Percentiles rank a stretch among this genome's conserved stretches.
phyloP scores from a whole-genome alignment of 805 yeast genomes.

The Candida montana region DNA sequence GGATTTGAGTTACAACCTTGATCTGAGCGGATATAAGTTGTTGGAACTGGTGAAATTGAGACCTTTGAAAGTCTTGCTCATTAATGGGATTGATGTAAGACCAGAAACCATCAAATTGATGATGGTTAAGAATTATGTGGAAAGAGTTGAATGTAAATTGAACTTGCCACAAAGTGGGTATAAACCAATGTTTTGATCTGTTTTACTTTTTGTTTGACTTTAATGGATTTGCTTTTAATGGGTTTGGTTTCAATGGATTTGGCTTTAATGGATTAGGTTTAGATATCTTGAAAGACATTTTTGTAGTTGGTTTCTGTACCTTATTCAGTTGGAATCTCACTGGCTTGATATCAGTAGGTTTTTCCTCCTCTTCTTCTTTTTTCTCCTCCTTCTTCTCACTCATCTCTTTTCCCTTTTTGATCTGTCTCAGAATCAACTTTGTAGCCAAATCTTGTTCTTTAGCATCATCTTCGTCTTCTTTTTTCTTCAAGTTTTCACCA shows the following conservation, averaged over 20 bases:
- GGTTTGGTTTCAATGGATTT: constrained; percentile 14
- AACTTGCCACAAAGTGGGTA: constrained; percentile 14
- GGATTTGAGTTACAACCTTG: constrained; percentile 22
- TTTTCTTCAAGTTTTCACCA: constrained; percentile 33
- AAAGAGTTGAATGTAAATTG: constrained; percentile 18
- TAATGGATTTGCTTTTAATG: constrained; percentile 14
- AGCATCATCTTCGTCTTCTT: constrained; percentile 38
- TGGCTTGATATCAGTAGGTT: constrained; percentile 5
- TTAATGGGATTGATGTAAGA: constrained; percentile 21
- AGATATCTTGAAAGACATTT: constrained; percentile 18
- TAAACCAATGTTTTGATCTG: constrained; percentile 13
- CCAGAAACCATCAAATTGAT: constrained; percentile 17
- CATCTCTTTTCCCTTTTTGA: constrained; percentile 34
- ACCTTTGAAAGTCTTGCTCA: constrained; percentile 10
- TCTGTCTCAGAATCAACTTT: constrained; percentile 46
- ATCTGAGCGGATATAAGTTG: constrained; percentile 19
- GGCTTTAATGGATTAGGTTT: constrained; percentile 12
- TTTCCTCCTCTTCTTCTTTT: background rate
- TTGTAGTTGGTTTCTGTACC: constrained; percentile 6
- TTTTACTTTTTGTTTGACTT: constrained; percentile 8
- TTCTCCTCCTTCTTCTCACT: constrained; percentile 7
- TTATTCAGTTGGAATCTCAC: constrained; percentile 16
- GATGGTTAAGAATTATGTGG: constrained; percentile 10
- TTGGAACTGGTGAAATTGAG: constrained; percentile 15
- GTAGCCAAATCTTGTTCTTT: constrained; percentile 22